Base-by-base conservation (phyloP, 1,284 basidiomycete species). In the Chalciporus sp. region DNA sequence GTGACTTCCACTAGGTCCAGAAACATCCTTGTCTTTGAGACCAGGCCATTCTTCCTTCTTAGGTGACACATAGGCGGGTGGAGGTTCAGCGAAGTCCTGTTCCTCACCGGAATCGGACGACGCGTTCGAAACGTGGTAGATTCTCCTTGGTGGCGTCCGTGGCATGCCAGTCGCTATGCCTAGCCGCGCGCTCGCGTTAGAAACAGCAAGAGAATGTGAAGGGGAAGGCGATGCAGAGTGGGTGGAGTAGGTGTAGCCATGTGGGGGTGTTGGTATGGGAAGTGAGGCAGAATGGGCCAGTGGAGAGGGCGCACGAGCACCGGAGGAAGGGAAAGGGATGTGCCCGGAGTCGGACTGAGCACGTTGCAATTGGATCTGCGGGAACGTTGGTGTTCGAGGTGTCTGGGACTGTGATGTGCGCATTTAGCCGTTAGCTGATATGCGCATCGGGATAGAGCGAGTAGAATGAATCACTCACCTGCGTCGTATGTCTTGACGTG, bases 41-140 rank as follows among this genome's bases (percentile, higher is more conserved):
- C 49, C 50, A 27, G 27, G 17, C 49, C 42, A 56, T 12, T 43
- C 47, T 9, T 42, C 53, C 46, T 35, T 52, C 9, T 45, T 42
- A 28, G 68, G 60, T 2, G 68, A 68, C n/a, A 51, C 67, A 53
- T 79, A 81, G 11, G 76, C 73, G 9, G 80, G 78, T 0, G 79
- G 79, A 14, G 80, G 78, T 41, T 66, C 65, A n/a, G 26, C 3
- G 39, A 62, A 62, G 41, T 27, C 51, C 2, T 23, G 39, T 19
- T 37, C 60, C 19, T 68, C 52, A 11, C 43, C 44, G 3, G 74
- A 76, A 40, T 61, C 61, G 8, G 65, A 62, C 19, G 68, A 63
- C 3, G 62, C 64, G 57, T 81, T 81, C 4, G 67, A 63, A 43
- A 80, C 64, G 37, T 72, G 72, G 51, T 74, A 76, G 23, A 68